These are phyloP conservation scores for Pelargonium citronellum DNA, from an alignment of 441 rosid genomes.

Conservation along the genomic window DNA sequence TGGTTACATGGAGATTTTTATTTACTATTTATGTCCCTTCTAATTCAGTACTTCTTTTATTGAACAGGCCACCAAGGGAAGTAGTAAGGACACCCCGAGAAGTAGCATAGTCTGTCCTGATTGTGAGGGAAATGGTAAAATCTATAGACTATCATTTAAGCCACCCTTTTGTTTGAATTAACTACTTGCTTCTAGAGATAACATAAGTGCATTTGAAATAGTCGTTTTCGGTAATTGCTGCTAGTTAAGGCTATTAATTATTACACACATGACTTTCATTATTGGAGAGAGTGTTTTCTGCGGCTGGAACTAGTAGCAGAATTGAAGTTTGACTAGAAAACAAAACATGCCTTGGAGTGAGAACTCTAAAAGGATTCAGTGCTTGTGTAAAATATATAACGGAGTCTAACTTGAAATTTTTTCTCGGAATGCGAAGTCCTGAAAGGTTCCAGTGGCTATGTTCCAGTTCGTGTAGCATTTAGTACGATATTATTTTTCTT, in stretches of 20 bases:
- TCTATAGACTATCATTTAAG: not conserved
- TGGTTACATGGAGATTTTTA: not conserved
- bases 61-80: conserved; percentile 31
- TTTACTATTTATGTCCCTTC: not conserved
- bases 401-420: no score
- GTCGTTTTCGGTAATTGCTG: not conserved
- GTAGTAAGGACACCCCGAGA: conserved; percentile 31
- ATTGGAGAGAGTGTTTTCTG: not conserved
- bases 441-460: no score
- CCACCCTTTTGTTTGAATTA: not conserved
- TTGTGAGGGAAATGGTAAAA: conserved; percentile 49
- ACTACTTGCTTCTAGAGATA: not conserved
- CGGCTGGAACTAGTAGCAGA: not conserved
- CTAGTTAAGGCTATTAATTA: not conserved
- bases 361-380: no score
- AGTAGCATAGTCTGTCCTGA: conserved; percentile 40
- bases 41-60: not conserved
- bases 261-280: not conserved
- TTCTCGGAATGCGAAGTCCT: no score
- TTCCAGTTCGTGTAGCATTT: no score
- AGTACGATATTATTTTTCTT: no score
- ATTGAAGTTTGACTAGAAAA: not conserved
- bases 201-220: not conserved
- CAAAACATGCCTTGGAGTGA: not conserved
- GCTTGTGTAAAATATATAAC: no score